Evolutionary conservation across 352 stramenopile genomes (phyloP), one percentile per base, ranked within the genome.

Genomic region (Globisporangium uncinulatum): DNA sequence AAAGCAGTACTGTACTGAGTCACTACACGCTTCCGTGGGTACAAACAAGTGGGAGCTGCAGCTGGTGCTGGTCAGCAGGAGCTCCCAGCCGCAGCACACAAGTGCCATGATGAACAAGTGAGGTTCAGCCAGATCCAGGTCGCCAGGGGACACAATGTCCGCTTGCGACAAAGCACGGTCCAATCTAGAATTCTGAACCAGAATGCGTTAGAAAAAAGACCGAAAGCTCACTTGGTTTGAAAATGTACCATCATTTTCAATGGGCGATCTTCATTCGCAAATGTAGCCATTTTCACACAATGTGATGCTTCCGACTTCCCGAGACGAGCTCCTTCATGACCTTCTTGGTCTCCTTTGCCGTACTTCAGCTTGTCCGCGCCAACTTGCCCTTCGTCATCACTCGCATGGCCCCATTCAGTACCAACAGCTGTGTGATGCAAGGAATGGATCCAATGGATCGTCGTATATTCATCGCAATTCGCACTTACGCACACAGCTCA

Each of bases 181-280:
- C 6, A 17, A 19, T 45, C 39, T 45, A 45, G 14, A 20, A 17
- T 45, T 45, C 39, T 45, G 13, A 20, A 45, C 17, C 39, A 45
- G 39, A 45, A 45, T 20, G 11, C 39, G 39, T 4, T 6, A 2
- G 15, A 3, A 19, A 20, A 45, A 19, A n/a, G 17, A 45, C 11
- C 3, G 0, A 19, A 19, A 45, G n/a, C 1, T 7, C 11, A 45
- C 39, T 15, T 6, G 3, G 8, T 52, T 52, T 52, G 21, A 29
- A 11, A 10, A 52, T 41, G 6, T 55, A 55, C 32, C 51, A 56
- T 48, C 51, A 56, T 56, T 56, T 21, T 48, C 20, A 32, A 29
- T 29, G 19, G 13, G 20, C 7, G 51, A 56, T 36, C 51, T 29
- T 36, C 51, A 56, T 36, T 56, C 37, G n/a, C 20, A 52, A 45